Percentiles rank a stretch among this genome's conserved stretches.
Conservation (phyloP, 2,329 filamentous ascomycete genomes). For the Penicillium sp. region DNA sequence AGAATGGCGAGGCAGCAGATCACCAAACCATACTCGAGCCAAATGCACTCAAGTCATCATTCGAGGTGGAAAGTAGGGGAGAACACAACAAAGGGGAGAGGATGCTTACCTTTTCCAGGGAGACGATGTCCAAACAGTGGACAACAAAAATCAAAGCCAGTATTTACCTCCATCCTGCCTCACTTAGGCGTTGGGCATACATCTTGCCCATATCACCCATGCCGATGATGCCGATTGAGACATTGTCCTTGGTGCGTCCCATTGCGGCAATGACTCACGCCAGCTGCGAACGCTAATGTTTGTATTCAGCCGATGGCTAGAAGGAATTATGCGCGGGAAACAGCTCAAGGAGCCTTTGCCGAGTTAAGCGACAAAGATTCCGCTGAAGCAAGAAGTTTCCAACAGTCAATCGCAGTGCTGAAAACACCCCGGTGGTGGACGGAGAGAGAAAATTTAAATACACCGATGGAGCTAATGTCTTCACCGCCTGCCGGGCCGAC, state of each 20-base stretch:
- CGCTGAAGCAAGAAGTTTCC: not conserved
- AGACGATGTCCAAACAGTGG: constrained; percentile 1
- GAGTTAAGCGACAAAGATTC: too few relatives aligned
- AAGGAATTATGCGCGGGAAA: too few relatives aligned
- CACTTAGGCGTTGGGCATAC: constrained; percentile 84
- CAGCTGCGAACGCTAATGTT: not conserved
- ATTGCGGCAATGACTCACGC: constrained; percentile 20
- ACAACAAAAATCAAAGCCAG: constrained; percentile 9
- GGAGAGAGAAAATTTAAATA: constrained; percentile 27
- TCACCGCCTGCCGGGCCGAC: constrained; percentile 31
- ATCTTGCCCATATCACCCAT: constrained; percentile 99
- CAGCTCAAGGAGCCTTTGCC: not conserved
- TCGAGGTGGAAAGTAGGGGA: constrained; percentile 20
- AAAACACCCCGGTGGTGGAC: not conserved
- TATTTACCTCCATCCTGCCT: constrained; percentile 94
- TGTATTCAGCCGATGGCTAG: too few relatives aligned
- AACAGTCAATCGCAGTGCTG: not conserved
- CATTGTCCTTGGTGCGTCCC: constrained; percentile 54
- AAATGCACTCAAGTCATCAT: constrained; percentile 99
- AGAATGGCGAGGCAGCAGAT: constrained; percentile 65
- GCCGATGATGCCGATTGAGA: constrained; percentile 87
- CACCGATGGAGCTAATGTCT: constrained; percentile 11
- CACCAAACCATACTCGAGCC: constrained; percentile 89
- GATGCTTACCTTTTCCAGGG: constrained; percentile 16
- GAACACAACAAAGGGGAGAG: constrained; percentile 9